Evolutionary conservation across 495 filamentous ascomycete species (phyloP).

Genomic region (Rusavskia elegans): DNA sequence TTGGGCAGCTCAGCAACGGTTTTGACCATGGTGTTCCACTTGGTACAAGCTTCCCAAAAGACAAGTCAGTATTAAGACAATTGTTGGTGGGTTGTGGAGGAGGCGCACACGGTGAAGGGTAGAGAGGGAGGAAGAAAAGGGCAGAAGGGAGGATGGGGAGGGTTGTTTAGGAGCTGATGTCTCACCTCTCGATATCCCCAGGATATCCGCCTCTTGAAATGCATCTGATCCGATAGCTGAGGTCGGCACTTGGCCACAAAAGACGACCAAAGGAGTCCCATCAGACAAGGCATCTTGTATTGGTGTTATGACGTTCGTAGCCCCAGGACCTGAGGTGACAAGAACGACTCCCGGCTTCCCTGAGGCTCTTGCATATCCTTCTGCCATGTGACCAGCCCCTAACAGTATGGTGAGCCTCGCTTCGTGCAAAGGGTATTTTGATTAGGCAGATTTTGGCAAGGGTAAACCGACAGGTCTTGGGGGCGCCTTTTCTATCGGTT

Average conservation of each 20-base stretch:
- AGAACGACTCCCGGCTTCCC: conserved; percentile 45
- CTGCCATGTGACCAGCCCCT: conserved; percentile 50
- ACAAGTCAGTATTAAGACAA: not conserved
- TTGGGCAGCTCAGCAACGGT: conserved; percentile 41
- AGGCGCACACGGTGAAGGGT: too few species aligned
- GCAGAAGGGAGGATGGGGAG: too few species aligned
- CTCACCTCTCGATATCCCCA: conserved; percentile 44
- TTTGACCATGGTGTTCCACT: conserved; percentile 51
- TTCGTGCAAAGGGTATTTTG: not conserved
- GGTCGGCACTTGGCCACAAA: conserved; percentile 43
- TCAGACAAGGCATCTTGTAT: conserved; percentile 48
- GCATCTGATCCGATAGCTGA: conserved; percentile 40
- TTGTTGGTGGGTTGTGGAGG: too few species aligned
- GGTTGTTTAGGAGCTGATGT: conserved; percentile 14
- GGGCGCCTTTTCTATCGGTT: not conserved
- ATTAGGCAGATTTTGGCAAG: not conserved
- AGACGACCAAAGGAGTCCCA: conserved; percentile 46
- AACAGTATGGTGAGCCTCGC: not conserved
- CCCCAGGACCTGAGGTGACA: conserved; percentile 49
- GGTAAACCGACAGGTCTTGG: not conserved
- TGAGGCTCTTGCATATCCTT: conserved; percentile 44
- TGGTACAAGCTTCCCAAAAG: conserved; percentile 27
- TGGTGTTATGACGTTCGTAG: conserved; percentile 45
- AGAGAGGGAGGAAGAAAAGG: too few species aligned
- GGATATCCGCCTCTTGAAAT: conserved; percentile 50